phyloP scores from a whole-genome alignment of 2,329 filamentous ascomycete species.

The Fusarium pseudonygamai region DNA sequence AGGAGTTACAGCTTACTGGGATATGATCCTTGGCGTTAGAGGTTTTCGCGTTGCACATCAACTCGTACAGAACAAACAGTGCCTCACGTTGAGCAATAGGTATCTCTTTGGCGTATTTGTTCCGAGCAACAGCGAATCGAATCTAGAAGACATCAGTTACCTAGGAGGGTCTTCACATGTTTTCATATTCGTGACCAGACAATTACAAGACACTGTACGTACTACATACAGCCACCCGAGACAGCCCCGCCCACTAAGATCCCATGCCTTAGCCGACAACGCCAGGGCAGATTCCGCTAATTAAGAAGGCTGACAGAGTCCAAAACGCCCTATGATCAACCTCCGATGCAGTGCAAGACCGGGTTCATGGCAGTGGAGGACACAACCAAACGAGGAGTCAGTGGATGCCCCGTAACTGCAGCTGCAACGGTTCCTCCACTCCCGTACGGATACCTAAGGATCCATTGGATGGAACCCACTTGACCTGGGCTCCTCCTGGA shows the following conservation, averaged over 20 bases:
- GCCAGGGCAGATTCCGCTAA: constrained; percentile 1
- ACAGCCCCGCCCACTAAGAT: not conserved
- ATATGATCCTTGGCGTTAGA: not conserved
- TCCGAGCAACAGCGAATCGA: not conserved
- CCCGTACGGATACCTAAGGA: not conserved
- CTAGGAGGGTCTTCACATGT: not conserved
- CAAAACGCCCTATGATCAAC: constrained; percentile 13
- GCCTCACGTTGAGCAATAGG: not conserved
- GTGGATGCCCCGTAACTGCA: not conserved
- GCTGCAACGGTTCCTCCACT: constrained; percentile 16
- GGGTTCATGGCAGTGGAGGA: not conserved
- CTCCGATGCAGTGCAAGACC: not conserved
- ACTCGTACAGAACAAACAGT: not conserved
- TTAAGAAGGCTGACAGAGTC: not conserved
- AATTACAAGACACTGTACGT: not conserved
- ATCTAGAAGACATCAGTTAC: too few species aligned
- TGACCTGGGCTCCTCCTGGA: not conserved
- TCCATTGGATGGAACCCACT: not conserved
- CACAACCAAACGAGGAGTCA: not conserved
- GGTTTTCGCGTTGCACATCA: not conserved
- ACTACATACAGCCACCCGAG: not conserved
- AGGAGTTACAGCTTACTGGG: not conserved
- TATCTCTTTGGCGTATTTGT: not conserved
- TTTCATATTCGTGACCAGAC: not conserved
- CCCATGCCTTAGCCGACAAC: not conserved